Base-by-base conservation (phyloP, 495 filamentous ascomycete genomes). In the Talaromyces ruber region DNA sequence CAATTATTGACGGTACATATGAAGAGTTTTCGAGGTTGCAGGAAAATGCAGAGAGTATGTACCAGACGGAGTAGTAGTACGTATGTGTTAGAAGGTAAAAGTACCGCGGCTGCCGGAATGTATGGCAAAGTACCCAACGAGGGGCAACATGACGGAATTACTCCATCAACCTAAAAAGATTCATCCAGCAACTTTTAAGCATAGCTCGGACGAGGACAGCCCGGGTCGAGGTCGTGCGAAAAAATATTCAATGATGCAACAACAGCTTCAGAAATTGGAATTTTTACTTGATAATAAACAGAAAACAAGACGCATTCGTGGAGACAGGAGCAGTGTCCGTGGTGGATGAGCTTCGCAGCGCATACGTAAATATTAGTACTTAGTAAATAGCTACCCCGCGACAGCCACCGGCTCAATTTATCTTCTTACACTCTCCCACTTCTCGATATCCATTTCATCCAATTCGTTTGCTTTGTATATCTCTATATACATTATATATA, bases 91-190 rank as follows among this genome's bases (percentile, higher is more conserved):
- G n/a, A n/a, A 30, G 12, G 22, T 55, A 14, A 7, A 7, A 24
- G 25, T 55, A 55, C 52, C 6, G 51, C 51, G 24, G 24, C 24
- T 53, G 16, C 24, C 52, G 29, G 25, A 55, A 24, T 29, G 29
- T 54, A 25, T 24, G 52, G 52, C 18, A 16, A 53, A 28, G 53
- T 29, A 56, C 53, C 29, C 25, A 22, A 29, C 26, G 55, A 34
- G 43, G 43, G 43, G 55, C 22, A 58, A 34, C 29, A 58, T 58
- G 55, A 58, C 55, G 55, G 55, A 29, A 58, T 58, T 8, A 58
- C 29, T 58, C 55, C 28, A 58, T 56, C 53, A 56, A 56, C 50
- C 18, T 21, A 47, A 47, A 18, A 21, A 47, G 4, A 47, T 43
- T 16, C 34, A n/a, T 14, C 14, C 34, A 43, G 16, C 30, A n/a